phyloP scores from a whole-genome alignment of 257 asterid genomes.

The Scutellaria baicalensis region DNA sequence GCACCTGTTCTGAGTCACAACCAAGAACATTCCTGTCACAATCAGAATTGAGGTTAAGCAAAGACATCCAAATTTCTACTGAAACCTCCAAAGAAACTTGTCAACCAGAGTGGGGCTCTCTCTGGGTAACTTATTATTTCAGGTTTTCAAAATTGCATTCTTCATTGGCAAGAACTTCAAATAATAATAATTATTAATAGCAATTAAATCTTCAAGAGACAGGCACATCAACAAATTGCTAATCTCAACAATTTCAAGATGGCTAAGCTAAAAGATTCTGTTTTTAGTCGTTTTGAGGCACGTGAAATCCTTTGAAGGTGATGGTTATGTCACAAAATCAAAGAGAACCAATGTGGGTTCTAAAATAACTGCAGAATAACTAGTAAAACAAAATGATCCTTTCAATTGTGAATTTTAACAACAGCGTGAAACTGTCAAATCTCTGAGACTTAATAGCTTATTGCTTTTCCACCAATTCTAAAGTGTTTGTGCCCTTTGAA shows the following conservation, averaged over 20 bases:
- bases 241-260: background rate
- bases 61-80: background rate
- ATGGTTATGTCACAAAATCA: background rate
- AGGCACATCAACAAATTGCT: background rate
- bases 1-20: conserved; percentile 48
- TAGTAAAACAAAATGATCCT: background rate
- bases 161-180: background rate
- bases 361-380: background rate
- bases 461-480: background rate
- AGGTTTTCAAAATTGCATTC: background rate
- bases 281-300: background rate
- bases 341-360: background rate
- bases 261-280: background rate
- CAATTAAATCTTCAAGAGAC: background rate
- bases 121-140: background rate
- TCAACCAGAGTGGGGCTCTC: background rate
- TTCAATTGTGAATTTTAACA: background rate
- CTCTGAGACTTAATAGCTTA: background rate
- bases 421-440: background rate
- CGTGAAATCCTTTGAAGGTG: background rate
- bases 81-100: background rate
- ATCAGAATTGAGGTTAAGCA: conserved; percentile 8
- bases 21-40: conserved; percentile 66
- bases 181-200: background rate
- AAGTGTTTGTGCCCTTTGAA: background rate